Conservation (phyloP, 805 yeast species). For the Pichia exigua region DNA sequence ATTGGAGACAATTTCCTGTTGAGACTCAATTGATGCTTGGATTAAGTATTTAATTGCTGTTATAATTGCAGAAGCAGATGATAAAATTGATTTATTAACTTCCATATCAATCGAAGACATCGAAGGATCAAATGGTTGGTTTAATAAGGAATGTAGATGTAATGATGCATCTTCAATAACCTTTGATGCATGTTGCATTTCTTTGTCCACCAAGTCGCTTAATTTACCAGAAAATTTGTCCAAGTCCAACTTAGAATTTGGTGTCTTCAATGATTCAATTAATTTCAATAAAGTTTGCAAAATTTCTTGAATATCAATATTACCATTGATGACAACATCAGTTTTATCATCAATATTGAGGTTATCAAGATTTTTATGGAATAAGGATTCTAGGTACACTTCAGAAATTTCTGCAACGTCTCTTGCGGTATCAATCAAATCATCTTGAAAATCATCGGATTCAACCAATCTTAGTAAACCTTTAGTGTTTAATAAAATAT, state of each 20-base stretch:
- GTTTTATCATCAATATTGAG: slow-evolving; percentile 57
- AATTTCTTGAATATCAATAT: slow-evolving; percentile 63
- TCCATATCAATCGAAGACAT: slow-evolving; percentile 52
- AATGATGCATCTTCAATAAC: slow-evolving; percentile 60
- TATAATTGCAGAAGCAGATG: slow-evolving; percentile 75
- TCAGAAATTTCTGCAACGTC: slow-evolving; percentile 55
- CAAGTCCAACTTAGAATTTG: slow-evolving; percentile 26
- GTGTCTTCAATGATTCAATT: slow-evolving; percentile 43
- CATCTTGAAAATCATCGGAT: slow-evolving; percentile 45
- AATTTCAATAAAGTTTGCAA: slow-evolving; percentile 51
- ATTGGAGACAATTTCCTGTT: slow-evolving; percentile 59
- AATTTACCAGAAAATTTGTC: slow-evolving; percentile 39
- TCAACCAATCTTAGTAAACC: slow-evolving; percentile 55
- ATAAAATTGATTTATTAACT: slow-evolving; percentile 66
- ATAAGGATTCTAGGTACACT: slow-evolving; percentile 50
- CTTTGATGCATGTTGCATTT: slow-evolving; percentile 64
- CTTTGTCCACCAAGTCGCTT: slow-evolving; percentile 64
- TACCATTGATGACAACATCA: slow-evolving; percentile 69
- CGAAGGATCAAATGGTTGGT: slow-evolving; percentile 41
- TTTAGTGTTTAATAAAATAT: slow-evolving; percentile 57
- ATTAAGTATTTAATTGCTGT: slow-evolving; percentile 68
- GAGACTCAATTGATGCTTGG: slow-evolving; percentile 71
- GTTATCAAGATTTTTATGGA: slow-evolving; percentile 43
- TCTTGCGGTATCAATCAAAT: slow-evolving; percentile 40
- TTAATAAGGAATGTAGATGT: slow-evolving; percentile 45